Conservation (phyloP, 2,329 filamentous ascomycete genomes). For the Ilyonectria sp. region DNA sequence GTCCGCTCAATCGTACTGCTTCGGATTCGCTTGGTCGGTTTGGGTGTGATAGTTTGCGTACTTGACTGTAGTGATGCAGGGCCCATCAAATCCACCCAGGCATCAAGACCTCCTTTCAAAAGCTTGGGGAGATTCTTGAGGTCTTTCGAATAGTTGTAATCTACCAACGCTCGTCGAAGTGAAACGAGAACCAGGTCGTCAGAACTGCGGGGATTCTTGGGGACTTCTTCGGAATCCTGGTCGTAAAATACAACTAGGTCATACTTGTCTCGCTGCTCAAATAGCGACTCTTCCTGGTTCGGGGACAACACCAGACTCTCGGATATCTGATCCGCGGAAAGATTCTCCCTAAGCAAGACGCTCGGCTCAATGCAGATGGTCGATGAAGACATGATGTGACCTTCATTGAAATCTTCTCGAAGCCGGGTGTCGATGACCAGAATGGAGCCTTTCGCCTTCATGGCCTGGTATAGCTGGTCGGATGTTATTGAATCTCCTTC, state of each 20-base stretch:
- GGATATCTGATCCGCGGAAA: constrained; percentile 73
- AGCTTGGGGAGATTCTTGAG: constrained; percentile 82
- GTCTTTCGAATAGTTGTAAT: constrained; percentile 86
- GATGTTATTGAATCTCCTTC: constrained; percentile 73
- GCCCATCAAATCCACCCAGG: constrained; percentile 90
- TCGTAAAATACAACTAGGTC: constrained; percentile 96
- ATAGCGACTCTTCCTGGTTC: constrained; percentile 81
- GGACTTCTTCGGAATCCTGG: constrained; percentile 72
- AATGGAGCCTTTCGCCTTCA: constrained; percentile 73
- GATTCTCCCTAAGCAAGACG: constrained; percentile 78
- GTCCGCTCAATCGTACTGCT: constrained; percentile 52
- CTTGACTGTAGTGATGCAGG: constrained; percentile 70
- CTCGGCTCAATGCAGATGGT: constrained; percentile 92
- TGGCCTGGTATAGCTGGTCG: constrained; percentile 79
- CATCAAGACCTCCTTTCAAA: constrained; percentile 85
- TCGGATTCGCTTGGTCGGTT: constrained; percentile 50
- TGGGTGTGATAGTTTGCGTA: constrained; percentile 46
- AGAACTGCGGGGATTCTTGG: constrained; percentile 51
- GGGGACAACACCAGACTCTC: constrained; percentile 81
- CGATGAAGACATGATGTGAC: constrained; percentile 87
- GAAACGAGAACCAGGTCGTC: constrained; percentile 74
- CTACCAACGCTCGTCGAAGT: constrained; percentile 83
- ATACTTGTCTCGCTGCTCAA: constrained; percentile 80
- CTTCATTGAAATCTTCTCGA: constrained; percentile 86
- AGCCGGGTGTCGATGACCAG: constrained; percentile 89